Evolutionary conservation across 2,329 filamentous ascomycete genomes (phyloP).

Genomic region (Claviceps purpurea): DNA sequence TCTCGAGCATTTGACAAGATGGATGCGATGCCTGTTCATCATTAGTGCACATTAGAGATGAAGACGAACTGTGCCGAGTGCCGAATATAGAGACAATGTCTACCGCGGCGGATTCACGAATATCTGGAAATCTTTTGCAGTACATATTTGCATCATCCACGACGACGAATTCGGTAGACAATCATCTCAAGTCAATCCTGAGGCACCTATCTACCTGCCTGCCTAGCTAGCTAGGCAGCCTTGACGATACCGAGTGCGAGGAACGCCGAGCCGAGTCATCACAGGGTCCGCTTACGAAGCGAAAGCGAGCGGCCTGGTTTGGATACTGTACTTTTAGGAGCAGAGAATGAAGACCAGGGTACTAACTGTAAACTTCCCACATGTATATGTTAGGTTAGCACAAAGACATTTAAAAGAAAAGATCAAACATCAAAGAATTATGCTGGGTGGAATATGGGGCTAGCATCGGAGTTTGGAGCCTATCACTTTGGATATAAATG

Average conservation of each 20-base stretch:
- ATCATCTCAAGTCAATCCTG: not conserved
- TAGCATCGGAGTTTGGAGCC: conserved; percentile 8
- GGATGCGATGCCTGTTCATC: conserved; percentile 68
- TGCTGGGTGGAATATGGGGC: not conserved
- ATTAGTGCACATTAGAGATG: conserved; percentile 13
- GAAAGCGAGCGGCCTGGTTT: conserved; percentile 8
- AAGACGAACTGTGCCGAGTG: not conserved
- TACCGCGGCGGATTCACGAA: not conserved
- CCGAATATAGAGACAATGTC: not conserved
- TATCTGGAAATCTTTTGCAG: not conserved
- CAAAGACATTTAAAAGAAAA: not conserved
- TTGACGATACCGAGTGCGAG: not conserved
- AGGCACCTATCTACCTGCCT: not conserved
- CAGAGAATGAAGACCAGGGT: not conserved
- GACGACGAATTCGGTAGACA: not conserved
- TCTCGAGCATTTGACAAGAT: conserved; percentile 81
- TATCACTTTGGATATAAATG: conserved; percentile 5
- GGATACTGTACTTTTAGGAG: conserved; percentile 15
- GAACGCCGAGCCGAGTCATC: not conserved
- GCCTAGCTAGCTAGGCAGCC: too few relatives aligned
- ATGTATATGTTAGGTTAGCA: conserved; percentile 11
- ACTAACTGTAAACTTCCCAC: conserved; percentile 7
- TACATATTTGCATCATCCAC: not conserved
- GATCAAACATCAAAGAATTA: not conserved
- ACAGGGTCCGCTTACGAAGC: not conserved